Percentiles rank a stretch among this genome's conserved stretches.
These are phyloP conservation scores for Hanseniaspora occidentalis DNA, from an alignment of 805 yeast genomes.

Conservation along the genomic window DNA sequence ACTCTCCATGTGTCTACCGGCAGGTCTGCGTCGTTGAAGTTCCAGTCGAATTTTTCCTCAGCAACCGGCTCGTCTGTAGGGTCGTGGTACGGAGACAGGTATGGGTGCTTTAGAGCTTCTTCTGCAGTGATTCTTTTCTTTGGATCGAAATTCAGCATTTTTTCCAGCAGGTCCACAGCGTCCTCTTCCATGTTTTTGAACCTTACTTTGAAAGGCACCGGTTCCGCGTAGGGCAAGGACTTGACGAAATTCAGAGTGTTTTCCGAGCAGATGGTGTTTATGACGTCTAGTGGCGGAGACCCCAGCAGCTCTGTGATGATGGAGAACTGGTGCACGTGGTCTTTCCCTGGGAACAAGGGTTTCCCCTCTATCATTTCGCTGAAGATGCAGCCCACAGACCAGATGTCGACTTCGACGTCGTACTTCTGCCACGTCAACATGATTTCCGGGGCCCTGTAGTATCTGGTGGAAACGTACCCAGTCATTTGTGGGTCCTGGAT, in stretches of 20 bases:
- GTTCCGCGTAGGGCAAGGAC: conserved; percentile 84
- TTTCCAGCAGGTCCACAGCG: conserved; percentile 77
- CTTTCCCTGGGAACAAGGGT: conserved; percentile 95
- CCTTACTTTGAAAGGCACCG: conserved; percentile 75
- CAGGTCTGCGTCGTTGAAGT: conserved; percentile 92
- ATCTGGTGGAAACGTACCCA: conserved; percentile 91
- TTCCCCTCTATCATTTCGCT: conserved; percentile 97
- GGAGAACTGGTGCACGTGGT: conserved; percentile 95
- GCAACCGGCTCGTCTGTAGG: conserved; percentile 96
- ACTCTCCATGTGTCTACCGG: conserved; percentile 98
- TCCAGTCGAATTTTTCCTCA: conserved; percentile 90
- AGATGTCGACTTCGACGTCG: conserved; percentile 91
- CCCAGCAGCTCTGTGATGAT: conserved; percentile 94
- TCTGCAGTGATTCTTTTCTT: conserved; percentile 88
- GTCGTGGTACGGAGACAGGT: conserved; percentile 90
- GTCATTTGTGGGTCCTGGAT: conserved; percentile 99
- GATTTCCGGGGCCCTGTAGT: conserved; percentile 95
- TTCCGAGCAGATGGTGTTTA: conserved; percentile 90
- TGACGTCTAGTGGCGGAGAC: conserved; percentile 92
- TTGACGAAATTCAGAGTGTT: conserved; percentile 90
- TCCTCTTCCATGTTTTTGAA: conserved; percentile 71
- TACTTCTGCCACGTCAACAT: conserved; percentile 98
- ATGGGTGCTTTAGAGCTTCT: conserved; percentile 80
- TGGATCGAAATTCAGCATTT: conserved; percentile 92
- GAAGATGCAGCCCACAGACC: conserved; percentile 96